Evolutionary conservation across 345 rosid species (phyloP).

Genomic region (Microcos paniculata): DNA sequence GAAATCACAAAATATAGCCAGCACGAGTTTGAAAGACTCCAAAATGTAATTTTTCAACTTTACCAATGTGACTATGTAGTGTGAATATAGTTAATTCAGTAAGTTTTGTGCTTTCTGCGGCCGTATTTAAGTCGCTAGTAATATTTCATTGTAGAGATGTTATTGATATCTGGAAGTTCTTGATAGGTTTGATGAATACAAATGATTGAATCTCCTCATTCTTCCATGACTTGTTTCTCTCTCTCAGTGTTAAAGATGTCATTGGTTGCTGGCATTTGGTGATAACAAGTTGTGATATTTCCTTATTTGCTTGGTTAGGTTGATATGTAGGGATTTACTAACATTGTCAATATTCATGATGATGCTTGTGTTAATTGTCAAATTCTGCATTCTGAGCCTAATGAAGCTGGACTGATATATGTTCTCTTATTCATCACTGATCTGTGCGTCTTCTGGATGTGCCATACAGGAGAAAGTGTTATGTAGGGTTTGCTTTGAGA

Average conservation of each 20-base stretch:
- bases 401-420: not conserved
- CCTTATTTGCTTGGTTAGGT: no score
- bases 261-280: no score
- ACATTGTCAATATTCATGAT: no score
- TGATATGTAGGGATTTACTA: no score
- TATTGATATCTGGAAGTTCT: no score
- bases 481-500: constrained; percentile 91
- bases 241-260: no score
- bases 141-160: no score
- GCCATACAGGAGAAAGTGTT: constrained; percentile 81
- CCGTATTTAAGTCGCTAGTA: not conserved
- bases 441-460: not conserved
- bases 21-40: constrained; percentile 93
- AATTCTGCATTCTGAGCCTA: not conserved
- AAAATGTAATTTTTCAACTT: constrained; percentile 54
- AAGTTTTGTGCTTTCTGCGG: not conserved
- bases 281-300: no score
- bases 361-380: not conserved
- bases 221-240: no score
- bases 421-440: not conserved
- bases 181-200: no score
- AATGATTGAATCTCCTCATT: no score
- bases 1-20: constrained; percentile 87
- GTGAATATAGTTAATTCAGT: not conserved
- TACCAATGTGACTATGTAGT: not conserved